Evolutionary conservation across 352 stramenopile species (phyloP).

Genomic region (Globisporangium iwayamae): DNA sequence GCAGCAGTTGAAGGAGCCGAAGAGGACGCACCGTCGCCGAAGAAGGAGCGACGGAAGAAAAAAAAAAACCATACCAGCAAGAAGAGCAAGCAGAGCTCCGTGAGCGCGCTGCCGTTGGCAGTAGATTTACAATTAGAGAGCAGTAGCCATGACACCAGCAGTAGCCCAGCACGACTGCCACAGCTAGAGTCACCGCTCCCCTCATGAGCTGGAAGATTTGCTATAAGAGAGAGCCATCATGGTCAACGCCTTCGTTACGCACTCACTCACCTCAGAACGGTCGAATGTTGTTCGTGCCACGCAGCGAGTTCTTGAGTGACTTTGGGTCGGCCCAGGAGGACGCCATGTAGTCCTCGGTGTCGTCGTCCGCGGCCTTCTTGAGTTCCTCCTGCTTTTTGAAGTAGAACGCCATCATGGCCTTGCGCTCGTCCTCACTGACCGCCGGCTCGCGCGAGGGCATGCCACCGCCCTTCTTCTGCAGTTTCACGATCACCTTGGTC

Average conservation of each 20-base stretch:
- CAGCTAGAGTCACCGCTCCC: background rate
- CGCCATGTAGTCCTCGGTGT: constrained; percentile 95
- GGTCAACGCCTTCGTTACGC: background rate
- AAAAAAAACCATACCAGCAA: background rate
- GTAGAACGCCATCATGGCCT: constrained; percentile 97
- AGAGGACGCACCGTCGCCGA: background rate
- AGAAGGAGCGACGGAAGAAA: constrained; percentile 12
- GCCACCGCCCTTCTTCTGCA: constrained; percentile 88
- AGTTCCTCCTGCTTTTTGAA: constrained; percentile 90
- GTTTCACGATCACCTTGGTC: constrained; percentile 88
- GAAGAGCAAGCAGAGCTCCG: constrained; percentile 5
- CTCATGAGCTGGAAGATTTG: background rate
- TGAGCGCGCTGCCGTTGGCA: background rate
- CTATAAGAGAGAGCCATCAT: background rate
- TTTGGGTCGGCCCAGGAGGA: constrained; percentile 93
- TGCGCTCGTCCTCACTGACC: constrained; percentile 93
- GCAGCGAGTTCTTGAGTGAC: constrained; percentile 91
- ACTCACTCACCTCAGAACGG: constrained; percentile 42
- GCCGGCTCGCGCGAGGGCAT: constrained; percentile 77
- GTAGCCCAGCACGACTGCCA: background rate
- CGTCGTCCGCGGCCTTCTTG: constrained; percentile 79
- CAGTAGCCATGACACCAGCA: background rate
- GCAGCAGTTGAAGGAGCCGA: background rate
- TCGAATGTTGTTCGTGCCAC: constrained; percentile 84
- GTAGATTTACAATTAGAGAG: background rate